Conservation (phyloP, 2,329 filamentous ascomycete genomes). For the Xylaria sp. region DNA sequence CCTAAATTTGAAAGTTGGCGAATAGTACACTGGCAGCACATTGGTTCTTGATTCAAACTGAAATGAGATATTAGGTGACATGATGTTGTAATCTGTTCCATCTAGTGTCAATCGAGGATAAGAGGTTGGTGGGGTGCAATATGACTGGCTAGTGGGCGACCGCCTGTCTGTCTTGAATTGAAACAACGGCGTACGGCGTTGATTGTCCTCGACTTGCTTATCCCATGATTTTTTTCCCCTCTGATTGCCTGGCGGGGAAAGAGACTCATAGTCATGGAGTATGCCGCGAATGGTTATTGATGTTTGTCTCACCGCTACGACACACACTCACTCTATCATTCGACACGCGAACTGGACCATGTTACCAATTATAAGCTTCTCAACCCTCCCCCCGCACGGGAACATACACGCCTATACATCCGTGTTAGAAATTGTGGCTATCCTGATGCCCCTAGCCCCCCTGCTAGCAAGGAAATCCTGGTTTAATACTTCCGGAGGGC, state of each 20-base stretch:
- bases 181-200: not conserved
- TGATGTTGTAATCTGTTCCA: too few species aligned
- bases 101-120: not conserved
- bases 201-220: not conserved
- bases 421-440: not conserved
- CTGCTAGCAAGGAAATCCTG: not conserved
- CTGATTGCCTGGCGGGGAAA: not conserved
- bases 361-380: not conserved
- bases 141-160: not conserved
- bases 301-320: not conserved
- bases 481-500: not conserved
- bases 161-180: slow-evolving; percentile 1
- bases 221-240: not conserved
- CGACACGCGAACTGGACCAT: not conserved
- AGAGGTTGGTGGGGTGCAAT: not conserved
- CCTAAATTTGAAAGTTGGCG: not conserved
- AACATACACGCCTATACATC: not conserved
- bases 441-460: not conserved
- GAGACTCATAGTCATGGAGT: not conserved
- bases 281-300: not conserved
- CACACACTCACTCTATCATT: not conserved
- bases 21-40: not conserved
- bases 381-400: not conserved
- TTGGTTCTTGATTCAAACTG: not conserved
- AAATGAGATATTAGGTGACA: too few species aligned